phyloP scores from a whole-genome alignment of 345 rosid genomes.

The Combretum micranthum region DNA sequence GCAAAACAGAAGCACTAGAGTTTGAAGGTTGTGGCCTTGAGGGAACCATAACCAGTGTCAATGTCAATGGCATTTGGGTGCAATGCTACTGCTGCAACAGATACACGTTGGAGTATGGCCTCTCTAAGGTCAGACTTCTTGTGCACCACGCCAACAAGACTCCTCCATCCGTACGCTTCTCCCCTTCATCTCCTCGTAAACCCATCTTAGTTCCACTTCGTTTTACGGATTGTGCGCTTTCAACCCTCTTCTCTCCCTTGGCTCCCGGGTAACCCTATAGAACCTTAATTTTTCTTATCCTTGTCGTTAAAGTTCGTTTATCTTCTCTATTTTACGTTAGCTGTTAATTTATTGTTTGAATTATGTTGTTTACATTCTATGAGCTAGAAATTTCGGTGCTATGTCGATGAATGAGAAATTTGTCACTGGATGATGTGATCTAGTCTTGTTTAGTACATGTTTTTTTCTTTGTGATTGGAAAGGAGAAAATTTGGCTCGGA shows the following conservation, averaged over 20 bases:
- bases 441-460: too few species aligned
- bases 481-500: background rate
- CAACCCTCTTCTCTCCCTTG: conserved; percentile 44
- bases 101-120: conserved; percentile 54
- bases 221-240: conserved; percentile 45
- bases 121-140: conserved; percentile 63
- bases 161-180: conserved; percentile 27
- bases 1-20: conserved; percentile 12
- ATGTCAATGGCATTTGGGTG: conserved; percentile 24
- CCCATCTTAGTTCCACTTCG: conserved; percentile 25
- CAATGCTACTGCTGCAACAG: conserved; percentile 19
- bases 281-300: background rate
- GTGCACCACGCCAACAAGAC: conserved; percentile 15
- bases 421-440: too few species aligned
- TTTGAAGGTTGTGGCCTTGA: background rate
- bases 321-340: background rate
- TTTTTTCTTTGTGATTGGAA: background rate
- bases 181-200: conserved; percentile 22
- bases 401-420: too few species aligned
- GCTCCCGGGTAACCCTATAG: conserved; percentile 34
- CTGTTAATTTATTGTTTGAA: too few species aligned
- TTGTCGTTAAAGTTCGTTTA: background rate
- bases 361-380: too few species aligned
- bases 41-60: too few species aligned
- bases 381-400: too few species aligned